Evolutionary conservation across 2,329 filamentous ascomycete species (phyloP).

Genomic region (Capronia coronata): DNA sequence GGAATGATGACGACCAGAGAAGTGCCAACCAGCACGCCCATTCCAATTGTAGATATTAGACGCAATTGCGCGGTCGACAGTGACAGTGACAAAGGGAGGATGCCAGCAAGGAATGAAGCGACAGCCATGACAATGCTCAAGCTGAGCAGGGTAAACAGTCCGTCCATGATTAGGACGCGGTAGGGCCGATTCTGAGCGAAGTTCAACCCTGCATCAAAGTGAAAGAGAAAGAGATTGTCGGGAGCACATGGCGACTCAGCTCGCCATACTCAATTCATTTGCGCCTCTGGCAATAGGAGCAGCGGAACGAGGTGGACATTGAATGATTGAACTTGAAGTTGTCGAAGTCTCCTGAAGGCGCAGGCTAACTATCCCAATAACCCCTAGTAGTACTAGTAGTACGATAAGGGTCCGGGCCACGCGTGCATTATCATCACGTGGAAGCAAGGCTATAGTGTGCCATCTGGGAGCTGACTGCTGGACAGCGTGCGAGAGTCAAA

Average conservation of each 20-base stretch:
- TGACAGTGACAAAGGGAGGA: slow-evolving; percentile 80
- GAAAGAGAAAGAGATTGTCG: not conserved
- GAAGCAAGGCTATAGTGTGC: too few species aligned
- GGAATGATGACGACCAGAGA: slow-evolving; percentile 96
- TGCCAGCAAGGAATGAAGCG: slow-evolving; percentile 85
- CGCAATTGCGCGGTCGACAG: slow-evolving; percentile 81
- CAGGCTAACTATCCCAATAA: slow-evolving; percentile 3
- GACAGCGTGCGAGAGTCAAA: too few species aligned
- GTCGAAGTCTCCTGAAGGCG: slow-evolving; percentile 5
- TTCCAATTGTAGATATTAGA: slow-evolving; percentile 83
- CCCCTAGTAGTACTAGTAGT: too few species aligned
- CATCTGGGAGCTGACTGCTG: too few species aligned
- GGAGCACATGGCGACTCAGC: not conserved
- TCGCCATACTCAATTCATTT: not conserved
- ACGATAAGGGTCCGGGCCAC: too few species aligned
- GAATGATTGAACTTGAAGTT: too few species aligned
- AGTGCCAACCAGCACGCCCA: slow-evolving; percentile 89
- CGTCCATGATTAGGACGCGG: slow-evolving; percentile 45
- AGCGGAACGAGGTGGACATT: not conserved
- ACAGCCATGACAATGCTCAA: slow-evolving; percentile 60
- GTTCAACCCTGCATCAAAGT: slow-evolving; percentile 1
- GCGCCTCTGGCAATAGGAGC: not conserved
- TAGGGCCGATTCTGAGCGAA: not conserved
- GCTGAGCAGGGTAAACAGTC: slow-evolving; percentile 58
- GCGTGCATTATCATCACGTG: slow-evolving; percentile 16